Base-by-base conservation (phyloP, 805 yeast genomes). In the Lachancea thermotolerans region DNA sequence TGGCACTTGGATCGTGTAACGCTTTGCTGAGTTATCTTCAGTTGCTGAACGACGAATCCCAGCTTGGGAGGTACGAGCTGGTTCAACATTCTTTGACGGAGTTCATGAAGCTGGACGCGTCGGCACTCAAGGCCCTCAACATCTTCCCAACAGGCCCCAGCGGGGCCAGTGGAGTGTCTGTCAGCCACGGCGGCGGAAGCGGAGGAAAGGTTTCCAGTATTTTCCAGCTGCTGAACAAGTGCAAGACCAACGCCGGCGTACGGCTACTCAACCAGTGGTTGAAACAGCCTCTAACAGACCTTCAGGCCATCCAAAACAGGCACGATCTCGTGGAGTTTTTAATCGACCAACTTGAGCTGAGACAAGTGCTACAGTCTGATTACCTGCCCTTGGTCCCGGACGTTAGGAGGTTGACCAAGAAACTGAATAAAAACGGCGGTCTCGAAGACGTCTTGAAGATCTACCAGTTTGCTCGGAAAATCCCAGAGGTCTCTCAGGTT, bases 241-340 rank as follows among this genome's bases (percentile, higher is more conserved):
- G 98, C 70, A 88, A 85, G 56, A 83, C 95, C 3, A 74, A 79
- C 2, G 88, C 93, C n/a, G 99, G 99, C 7, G 71, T 91, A 1
- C 74, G 98, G 51, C 66, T 90, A 41, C 73, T 93, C 21, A 81
- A 93, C 12, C 96, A 88, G 58, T 93, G 99, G 99, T 72, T 93
- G 49, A 93, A 91, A 59, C 99, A 93, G 65, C 99, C 99, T 0
- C 72, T 93, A 40, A 81, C 95, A 43, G 79, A 79, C 52, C 58
- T 74, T 10, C 58, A 54, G 0, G 78, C 72, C 41, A 89, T 93
- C 34, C 62, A 67, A 34, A 71, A 79, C 37, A 74, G 99, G 41
- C 96, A 86, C 52, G 62, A 69, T 7, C 67, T 93, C 41, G 95
- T 91, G n/a, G 83, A 79, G 25, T 73, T 76, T 47, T 66, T 93